Percentiles rank a stretch among this genome's conserved stretches.
phyloP scores from a whole-genome alignment of 2,329 filamentous ascomycete species.

The Cladosporium sp. region DNA sequence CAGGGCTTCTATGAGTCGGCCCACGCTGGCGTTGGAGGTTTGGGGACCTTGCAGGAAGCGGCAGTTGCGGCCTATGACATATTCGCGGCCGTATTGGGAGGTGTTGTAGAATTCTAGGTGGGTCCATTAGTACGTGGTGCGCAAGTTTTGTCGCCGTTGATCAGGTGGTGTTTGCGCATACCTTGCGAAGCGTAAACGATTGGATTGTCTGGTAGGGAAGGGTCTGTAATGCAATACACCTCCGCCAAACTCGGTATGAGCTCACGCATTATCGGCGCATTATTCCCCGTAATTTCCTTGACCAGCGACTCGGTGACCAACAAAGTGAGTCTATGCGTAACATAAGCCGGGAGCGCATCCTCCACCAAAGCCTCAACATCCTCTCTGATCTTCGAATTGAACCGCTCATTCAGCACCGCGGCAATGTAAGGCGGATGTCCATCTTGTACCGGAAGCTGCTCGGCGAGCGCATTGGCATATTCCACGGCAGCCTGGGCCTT shows the following conservation, averaged over 20 bases:
- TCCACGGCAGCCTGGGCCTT: slow-evolving; percentile 41
- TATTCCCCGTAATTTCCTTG: slow-evolving; percentile 41
- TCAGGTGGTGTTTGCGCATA: too few species aligned
- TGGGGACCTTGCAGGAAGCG: slow-evolving; percentile 42
- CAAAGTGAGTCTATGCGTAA: slow-evolving; percentile 37
- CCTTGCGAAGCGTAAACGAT: slow-evolving; percentile 43
- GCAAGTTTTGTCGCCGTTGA: neutral
- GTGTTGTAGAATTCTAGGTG: slow-evolving; percentile 44
- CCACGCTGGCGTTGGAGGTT: slow-evolving; percentile 31
- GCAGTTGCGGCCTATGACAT: slow-evolving; percentile 42
- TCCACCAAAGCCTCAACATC: slow-evolving; percentile 35
- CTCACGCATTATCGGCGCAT: slow-evolving; percentile 36
- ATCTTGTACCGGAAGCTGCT: slow-evolving; percentile 25
- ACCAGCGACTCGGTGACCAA: slow-evolving; percentile 40
- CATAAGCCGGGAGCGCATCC: slow-evolving; percentile 38
- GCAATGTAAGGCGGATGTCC: slow-evolving; percentile 27
- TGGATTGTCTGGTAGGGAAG: slow-evolving; percentile 39
- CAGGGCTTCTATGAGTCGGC: slow-evolving; percentile 34
- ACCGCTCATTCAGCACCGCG: slow-evolving; percentile 34
- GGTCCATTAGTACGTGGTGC: too few species aligned
- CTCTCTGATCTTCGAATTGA: slow-evolving; percentile 31
- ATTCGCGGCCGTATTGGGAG: slow-evolving; percentile 39
- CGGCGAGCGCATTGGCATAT: slow-evolving; percentile 41
- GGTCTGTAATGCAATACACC: slow-evolving; percentile 43
- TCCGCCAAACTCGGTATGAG: slow-evolving; percentile 40